Conservation (phyloP, 2,329 filamentous ascomycete genomes). For the Metarhizium rileyi region DNA sequence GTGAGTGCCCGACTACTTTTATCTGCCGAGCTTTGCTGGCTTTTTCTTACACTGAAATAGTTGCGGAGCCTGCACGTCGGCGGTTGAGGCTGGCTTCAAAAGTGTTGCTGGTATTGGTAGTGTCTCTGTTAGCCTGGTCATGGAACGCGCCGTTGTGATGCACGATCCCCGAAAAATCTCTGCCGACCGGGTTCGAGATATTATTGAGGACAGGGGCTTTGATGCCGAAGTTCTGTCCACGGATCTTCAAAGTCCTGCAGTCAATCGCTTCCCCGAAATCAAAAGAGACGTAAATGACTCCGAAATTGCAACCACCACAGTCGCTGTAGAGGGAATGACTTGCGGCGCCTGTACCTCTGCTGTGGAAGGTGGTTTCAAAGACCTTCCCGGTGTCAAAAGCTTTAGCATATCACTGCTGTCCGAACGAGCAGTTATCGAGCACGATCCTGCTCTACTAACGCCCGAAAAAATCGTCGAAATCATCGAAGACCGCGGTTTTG, state of each 20-base stretch:
- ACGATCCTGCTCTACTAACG: conserved; percentile 51
- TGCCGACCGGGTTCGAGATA: conserved; percentile 68
- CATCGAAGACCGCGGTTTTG: conserved; percentile 69
- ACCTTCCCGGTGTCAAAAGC: conserved; percentile 60
- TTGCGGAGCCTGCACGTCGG: conserved; percentile 89
- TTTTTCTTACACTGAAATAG: conserved; percentile 32
- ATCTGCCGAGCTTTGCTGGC: background rate
- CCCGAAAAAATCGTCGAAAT: conserved; percentile 45
- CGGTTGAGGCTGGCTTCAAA: conserved; percentile 88
- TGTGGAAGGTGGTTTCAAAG: conserved; percentile 70
- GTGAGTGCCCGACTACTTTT: conserved; percentile 40
- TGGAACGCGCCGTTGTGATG: conserved; percentile 90
- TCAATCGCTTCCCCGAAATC: conserved; percentile 26
- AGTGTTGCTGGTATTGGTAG: conserved; percentile 70
- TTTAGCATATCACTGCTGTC: conserved; percentile 79
- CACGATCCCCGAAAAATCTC: conserved; percentile 71
- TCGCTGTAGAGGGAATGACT: conserved; percentile 81
- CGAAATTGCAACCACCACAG: conserved; percentile 55
- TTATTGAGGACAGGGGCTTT: conserved; percentile 86
- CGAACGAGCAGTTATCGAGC: conserved; percentile 76
- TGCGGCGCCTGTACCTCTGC: conserved; percentile 84
- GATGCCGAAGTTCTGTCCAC: conserved; percentile 83
- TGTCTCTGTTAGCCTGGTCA: conserved; percentile 86
- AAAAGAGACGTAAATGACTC: conserved; percentile 29
- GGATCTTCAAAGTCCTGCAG: conserved; percentile 52